Percentiles rank a stretch among this genome's conserved stretches.
Evolutionary conservation across 495 filamentous ascomycete species (phyloP).

Genomic region (Bacidia rubella): DNA sequence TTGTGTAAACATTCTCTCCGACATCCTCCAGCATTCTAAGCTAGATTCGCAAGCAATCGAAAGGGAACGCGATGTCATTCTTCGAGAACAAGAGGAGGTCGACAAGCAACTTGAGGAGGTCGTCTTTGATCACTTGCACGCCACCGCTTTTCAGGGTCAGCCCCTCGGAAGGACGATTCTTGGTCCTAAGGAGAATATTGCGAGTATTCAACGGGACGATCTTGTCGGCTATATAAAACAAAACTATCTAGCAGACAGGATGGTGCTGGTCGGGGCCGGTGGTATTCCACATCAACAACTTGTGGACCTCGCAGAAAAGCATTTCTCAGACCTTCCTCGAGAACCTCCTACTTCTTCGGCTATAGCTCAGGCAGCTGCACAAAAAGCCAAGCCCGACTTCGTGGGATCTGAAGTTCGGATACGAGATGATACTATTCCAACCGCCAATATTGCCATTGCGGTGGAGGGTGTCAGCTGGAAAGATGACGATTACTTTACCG

Average conservation of each 20-base stretch:
- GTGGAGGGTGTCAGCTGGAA: conserved; percentile 99
- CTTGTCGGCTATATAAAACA: conserved; percentile 91
- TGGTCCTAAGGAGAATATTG: conserved; percentile 95
- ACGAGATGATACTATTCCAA: conserved; percentile 88
- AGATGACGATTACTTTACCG: conserved; percentile 97
- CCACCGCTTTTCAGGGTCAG: conserved; percentile 92
- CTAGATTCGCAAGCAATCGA: conserved; percentile 87
- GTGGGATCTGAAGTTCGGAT: conserved; percentile 89
- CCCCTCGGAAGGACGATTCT: conserved; percentile 95
- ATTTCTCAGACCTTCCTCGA: conserved; percentile 69
- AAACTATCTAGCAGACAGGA: conserved; percentile 98
- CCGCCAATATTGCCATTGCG: conserved; percentile 95
- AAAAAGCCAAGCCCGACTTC: conserved; percentile 84
- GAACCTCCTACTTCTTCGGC: conserved; percentile 58
- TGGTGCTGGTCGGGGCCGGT: conserved; percentile 94
- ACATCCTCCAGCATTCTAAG: conserved; percentile 98
- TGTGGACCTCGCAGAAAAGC: conserved; percentile 89
- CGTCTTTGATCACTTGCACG: conserved; percentile 98
- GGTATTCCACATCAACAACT: conserved; percentile 88
- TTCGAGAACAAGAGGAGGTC: conserved; percentile 97
- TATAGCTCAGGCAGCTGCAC: conserved; percentile 45
- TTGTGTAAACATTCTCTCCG: conserved; percentile 92
- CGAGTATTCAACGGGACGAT: conserved; percentile 82
- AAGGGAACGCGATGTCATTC: conserved; percentile 93
- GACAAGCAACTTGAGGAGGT: conserved; percentile 99